A percentile compares a stretch with the other conserved stretches of the same genome.
Evolutionary conservation across 2,329 filamentous ascomycete genomes (phyloP).

Genomic region (Penicillium sp.): DNA sequence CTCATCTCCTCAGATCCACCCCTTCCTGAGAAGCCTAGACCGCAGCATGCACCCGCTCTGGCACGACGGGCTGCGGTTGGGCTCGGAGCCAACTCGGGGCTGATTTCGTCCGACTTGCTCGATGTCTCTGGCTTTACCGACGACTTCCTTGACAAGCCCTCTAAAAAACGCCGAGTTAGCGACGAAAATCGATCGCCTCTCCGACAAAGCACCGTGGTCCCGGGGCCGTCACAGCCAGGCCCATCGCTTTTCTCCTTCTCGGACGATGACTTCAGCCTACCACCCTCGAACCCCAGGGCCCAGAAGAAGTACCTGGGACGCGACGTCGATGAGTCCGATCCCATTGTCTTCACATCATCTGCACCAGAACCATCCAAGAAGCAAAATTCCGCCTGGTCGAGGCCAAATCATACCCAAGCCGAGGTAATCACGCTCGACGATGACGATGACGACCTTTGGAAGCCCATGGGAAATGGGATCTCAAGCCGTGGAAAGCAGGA

Average conservation of each 20-base stretch:
- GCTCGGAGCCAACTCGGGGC: conserved; percentile 20
- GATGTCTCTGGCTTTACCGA: conserved; percentile 37
- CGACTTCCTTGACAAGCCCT: conserved; percentile 34
- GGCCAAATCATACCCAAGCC: not conserved
- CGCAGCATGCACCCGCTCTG: conserved; percentile 20
- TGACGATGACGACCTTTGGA: conserved; percentile 36
- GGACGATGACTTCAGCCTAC: conserved; percentile 36
- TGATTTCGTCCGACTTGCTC: conserved; percentile 38
- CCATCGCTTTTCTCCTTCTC: conserved; percentile 35
- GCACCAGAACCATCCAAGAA: conserved; percentile 35
- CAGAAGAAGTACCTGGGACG: conserved; percentile 17
- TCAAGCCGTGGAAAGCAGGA: conserved; percentile 20
- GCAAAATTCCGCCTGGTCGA: conserved; percentile 11
- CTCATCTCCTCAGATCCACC: conserved; percentile 46
- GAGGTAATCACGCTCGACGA: conserved; percentile 47
- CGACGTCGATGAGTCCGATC: conserved; percentile 44
- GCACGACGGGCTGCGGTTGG: conserved; percentile 14
- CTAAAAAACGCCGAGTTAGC: conserved; percentile 42
- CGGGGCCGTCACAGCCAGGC: conserved; percentile 2
- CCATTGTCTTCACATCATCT: conserved; percentile 53
- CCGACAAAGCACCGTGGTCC: conserved; percentile 11
- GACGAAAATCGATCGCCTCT: conserved; percentile 25
- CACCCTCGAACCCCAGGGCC: conserved; percentile 20
- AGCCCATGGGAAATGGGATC: conserved; percentile 9
- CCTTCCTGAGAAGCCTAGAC: conserved; percentile 22